Conservation (phyloP, 352 stramenopile species). For the Bremia lactucae region DNA sequence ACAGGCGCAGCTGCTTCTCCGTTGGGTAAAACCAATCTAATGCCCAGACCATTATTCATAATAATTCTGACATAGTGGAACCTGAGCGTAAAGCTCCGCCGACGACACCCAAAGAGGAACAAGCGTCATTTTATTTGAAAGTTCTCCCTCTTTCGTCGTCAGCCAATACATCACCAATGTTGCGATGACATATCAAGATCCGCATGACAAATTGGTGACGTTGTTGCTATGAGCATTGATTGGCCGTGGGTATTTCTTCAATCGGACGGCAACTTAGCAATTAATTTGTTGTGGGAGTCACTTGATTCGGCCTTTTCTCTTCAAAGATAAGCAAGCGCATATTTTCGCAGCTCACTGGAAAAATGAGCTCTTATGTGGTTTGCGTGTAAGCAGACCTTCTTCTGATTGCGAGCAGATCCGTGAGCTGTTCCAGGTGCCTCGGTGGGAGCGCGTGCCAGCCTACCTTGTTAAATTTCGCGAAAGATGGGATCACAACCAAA, state of each 20-base stretch:
- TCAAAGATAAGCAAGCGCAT: conserved; percentile 32
- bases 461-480: conserved; percentile 46
- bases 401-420: conserved; percentile 26
- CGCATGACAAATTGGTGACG: too few relatives aligned
- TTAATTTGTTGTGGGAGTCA: conserved; percentile 75
- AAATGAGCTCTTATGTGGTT: conserved; percentile 26
- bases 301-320: conserved; percentile 59
- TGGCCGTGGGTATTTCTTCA: conserved; percentile 76
- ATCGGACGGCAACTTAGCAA: conserved; percentile 74
- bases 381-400: conserved; percentile 23
- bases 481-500: conserved; percentile 39
- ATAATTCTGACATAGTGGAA: too few relatives aligned
- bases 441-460: conserved; percentile 27
- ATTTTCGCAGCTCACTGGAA: conserved; percentile 21
- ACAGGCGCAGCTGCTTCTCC: too few relatives aligned
- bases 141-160: too few relatives aligned
- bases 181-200: too few relatives aligned
- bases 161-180: too few relatives aligned
- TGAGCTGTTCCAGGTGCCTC: conserved; percentile 34
- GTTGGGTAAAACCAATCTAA: too few relatives aligned
- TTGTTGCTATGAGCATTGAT: conserved; percentile 30
- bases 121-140: too few relatives aligned
- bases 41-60: too few relatives aligned
- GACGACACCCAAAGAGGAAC: too few relatives aligned
- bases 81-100: too few relatives aligned